Evolutionary conservation across 208 protist genomes (phyloP), one percentile per base, ranked within the genome.

Genomic region (Trypanosoma rangeli): DNA sequence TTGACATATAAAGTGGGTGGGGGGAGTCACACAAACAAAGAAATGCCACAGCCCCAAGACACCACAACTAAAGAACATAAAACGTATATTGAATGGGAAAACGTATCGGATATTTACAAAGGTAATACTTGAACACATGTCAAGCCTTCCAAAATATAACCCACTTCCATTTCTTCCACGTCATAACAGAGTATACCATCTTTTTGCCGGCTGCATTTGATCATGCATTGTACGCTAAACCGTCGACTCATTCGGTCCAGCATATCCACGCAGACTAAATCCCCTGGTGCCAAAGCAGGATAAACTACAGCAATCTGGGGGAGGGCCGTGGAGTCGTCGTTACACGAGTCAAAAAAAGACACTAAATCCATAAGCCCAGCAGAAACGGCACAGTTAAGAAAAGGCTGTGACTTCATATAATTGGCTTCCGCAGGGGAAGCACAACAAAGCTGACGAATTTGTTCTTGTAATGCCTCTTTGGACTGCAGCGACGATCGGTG

Each of bases 61-160:
- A 42, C 37, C 37, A 42, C 4, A n/a, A n/a, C n/a, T n/a, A n/a
- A n/a, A n/a, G n/a, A n/a, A n/a, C n/a, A n/a, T n/a, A 13, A 42
- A 42, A 42, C 10, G 10, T 42, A 35, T 58, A 57, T n/a, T 56
- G 63, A 13, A 68, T 55, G 31, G 15, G 63, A 31, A 22, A 68
- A 39, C 33, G 10, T n/a, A 28, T 29, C 28, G 20, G 20, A 24
- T 71, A 50, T 54, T 68, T 82, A 86, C 13, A 90, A 63, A 22
- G 84, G 84, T 15, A 90, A 73, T 13, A 85, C 60, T 24, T 84
- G 74, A 22, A 71, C 74, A 68, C 84, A 86, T 3, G 68, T 76
- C 26, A 85, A 70, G 24, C 65, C 61, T 50, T 81, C 64, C 54
- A 84, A 49, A 55, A 83, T 29, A 8, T 74, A 33, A 64, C 60